phyloP scores from a whole-genome alignment of 2,329 filamentous ascomycete species.

The Rutstroemia sp. region DNA sequence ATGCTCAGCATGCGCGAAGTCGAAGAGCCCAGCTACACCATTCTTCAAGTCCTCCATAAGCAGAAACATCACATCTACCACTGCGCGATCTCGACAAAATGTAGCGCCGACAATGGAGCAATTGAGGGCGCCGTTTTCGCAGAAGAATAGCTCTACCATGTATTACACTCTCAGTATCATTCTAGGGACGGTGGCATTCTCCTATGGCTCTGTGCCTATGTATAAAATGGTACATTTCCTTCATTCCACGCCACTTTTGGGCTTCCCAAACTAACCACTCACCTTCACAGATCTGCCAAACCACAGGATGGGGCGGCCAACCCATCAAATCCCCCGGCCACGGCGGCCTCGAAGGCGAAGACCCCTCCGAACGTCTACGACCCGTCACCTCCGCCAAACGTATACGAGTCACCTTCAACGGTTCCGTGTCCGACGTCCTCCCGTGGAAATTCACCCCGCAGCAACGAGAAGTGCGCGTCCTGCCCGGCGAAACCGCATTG shows the following conservation, averaged over 20 bases:
- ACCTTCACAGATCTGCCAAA: constrained; percentile 62
- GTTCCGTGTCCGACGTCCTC: constrained; percentile 87
- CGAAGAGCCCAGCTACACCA: constrained; percentile 11
- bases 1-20: constrained; percentile 23
- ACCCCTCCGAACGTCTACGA: constrained; percentile 68
- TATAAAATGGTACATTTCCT: constrained; percentile 67
- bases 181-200: constrained; percentile 69
- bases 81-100: constrained; percentile 24
- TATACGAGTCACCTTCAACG: constrained; percentile 92
- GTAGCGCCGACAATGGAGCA: constrained; percentile 52
- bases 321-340: constrained; percentile 76
- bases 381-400: constrained; percentile 77
- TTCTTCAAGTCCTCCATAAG: constrained; percentile 23
- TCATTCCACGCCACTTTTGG: not conserved
- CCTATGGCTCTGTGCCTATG: constrained; percentile 76
- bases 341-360: constrained; percentile 45
- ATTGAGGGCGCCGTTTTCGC: constrained; percentile 54
- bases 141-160: constrained; percentile 62
- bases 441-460: constrained; percentile 98
- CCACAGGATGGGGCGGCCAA: constrained; percentile 87
- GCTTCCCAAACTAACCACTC: constrained; percentile 8
- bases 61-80: constrained; percentile 20
- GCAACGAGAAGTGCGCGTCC: constrained; percentile 89
- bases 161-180: constrained; percentile 73
- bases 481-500: constrained; percentile 92